phyloP scores from a whole-genome alignment of 108 stramenopile genomes.

The Skeletonema menzelii region DNA sequence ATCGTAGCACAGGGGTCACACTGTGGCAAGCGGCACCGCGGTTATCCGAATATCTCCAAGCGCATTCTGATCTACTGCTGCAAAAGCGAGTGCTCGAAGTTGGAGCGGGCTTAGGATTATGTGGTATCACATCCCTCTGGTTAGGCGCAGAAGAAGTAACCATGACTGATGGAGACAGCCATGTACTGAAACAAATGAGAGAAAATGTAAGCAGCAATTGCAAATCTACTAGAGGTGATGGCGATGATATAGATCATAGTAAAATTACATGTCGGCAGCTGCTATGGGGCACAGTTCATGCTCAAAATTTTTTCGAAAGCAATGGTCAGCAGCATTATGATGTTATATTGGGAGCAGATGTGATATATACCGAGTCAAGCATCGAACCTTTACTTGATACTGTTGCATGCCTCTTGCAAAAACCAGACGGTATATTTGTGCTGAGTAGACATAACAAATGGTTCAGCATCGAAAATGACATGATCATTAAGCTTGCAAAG shows the following conservation, averaged over 20 bases:
- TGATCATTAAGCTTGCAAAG: slow-evolving; percentile 33
- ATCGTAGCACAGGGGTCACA: slow-evolving; percentile 52
- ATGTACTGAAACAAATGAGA: slow-evolving; percentile 47
- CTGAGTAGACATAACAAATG: slow-evolving; percentile 38
- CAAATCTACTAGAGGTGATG: background rate
- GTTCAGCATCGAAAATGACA: slow-evolving; percentile 33
- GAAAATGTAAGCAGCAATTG: slow-evolving; percentile 43
- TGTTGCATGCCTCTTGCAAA: slow-evolving; percentile 27
- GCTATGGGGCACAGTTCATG: slow-evolving; percentile 26
- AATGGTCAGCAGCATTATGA: slow-evolving; percentile 14
- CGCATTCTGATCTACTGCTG: slow-evolving; percentile 29
- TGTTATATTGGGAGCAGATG: slow-evolving; percentile 21
- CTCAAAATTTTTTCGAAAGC: slow-evolving; percentile 6
- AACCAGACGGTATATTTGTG: slow-evolving; percentile 27
- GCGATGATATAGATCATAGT: background rate
- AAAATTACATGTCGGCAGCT: slow-evolving; percentile 24
- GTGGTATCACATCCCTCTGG: slow-evolving; percentile 51
- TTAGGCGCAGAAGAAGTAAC: slow-evolving; percentile 40
- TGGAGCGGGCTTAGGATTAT: slow-evolving; percentile 59
- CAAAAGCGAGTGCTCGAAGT: slow-evolving; percentile 49
- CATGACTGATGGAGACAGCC: slow-evolving; percentile 61
- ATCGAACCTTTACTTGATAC: slow-evolving; percentile 25
- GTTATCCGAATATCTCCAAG: slow-evolving; percentile 32
- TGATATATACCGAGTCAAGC: slow-evolving; percentile 20
- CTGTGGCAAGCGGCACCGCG: slow-evolving; percentile 52